Base-by-base conservation (phyloP, 768 basidiomycete species). In the Phallus indusiatus region DNA sequence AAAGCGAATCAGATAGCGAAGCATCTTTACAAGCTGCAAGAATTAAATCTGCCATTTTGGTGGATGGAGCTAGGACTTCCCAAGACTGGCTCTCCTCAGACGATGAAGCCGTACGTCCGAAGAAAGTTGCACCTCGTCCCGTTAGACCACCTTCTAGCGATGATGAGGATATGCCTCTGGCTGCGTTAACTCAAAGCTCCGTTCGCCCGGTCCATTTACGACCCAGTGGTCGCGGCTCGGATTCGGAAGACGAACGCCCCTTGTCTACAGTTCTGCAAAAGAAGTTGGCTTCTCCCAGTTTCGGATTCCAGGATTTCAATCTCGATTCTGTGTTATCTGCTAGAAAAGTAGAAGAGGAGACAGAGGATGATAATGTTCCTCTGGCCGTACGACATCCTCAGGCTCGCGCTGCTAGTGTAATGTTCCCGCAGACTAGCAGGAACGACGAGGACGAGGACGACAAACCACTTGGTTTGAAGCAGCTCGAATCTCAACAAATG, bases 161-260 rank as follows among this genome's bases (percentile, higher is more conserved):
- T 42, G 90, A 90, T 55, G 90, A 92, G 63, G 90, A 93, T 71
- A 64, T 90, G 47, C 91, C 91, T 2, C 75, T 93, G 9, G 81
- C 83, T 22, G 81, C 80, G 1, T 81, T 85, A 8, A 73, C 83
- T n/a, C 73, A 75, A 82, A n/a, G n/a, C n/a, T n/a, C n/a, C n/a
- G 51, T 73, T 70, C 22, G 72, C 71, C 10, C 64, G 71, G 36
- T 67, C 66, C 50, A 65, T 60, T 60, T 59, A 65, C 36, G 62
- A 66, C 61, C 67, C 66, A 64, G 37, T 50, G 60, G 61, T 24
- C 54, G 47, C 47, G 71, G 69, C 12, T 70, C 70, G 7, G 82
- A 82, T 60, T 84, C 85, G 1, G 86, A 88, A 61, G 86, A 88
- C 63, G 88, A 88, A 64, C 75, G 78, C 60, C 90, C 90, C 5